Evolutionary conservation across 176 grass and related monocot species (phyloP), one percentile per base, ranked within the genome.

Genomic region (Tuctoria greenei): DNA sequence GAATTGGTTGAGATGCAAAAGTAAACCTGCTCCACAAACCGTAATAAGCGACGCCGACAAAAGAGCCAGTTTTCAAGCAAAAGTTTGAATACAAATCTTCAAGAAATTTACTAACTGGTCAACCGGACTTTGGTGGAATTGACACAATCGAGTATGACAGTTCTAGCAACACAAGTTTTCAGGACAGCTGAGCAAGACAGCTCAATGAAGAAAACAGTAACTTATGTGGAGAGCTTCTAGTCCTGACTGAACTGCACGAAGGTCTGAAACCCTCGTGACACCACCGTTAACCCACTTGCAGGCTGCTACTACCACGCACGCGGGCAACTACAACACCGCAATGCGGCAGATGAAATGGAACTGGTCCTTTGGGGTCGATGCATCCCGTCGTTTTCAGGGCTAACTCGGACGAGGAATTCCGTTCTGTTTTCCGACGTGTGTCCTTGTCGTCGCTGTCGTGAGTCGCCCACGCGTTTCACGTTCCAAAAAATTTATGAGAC

Each of bases 311-410:
- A 16, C 43, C 11, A n/a, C 64, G 38, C 52, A 26, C 75, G 61
- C 62, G 77, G 69, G 54, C 85, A n/a, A 49, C 44, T 3, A 54
- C 74, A 15, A 49, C 34, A n/a, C 13, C 65, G 42, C 34, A n/a
- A 18, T 57, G 28, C 28, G 15, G 76, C 37, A 70, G 78, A 27
- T 76, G 24, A 46, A 71, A 17, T 38, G 86, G 26, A 74, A 74
- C 75, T 83, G 75, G 45, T 45, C 78, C 51, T 28, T 50, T 52
- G 18, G 73, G 86, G 82, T 55, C 75, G 67, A 65, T 72, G 20
- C 55, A 25, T 21, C 69, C 73, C 35, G 74, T 88, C 86, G 35
- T 62, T 74, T 76, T 87, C 85, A 61, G 6, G 37, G 56, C 42
- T 64, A 7, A 34, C 66, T 17, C 17, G 23, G 51, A 56, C 65